Percentiles rank a stretch among this genome's conserved stretches.
Conservation (phyloP, 2,329 filamentous ascomycete species). For the Diaporthe vaccinii region DNA sequence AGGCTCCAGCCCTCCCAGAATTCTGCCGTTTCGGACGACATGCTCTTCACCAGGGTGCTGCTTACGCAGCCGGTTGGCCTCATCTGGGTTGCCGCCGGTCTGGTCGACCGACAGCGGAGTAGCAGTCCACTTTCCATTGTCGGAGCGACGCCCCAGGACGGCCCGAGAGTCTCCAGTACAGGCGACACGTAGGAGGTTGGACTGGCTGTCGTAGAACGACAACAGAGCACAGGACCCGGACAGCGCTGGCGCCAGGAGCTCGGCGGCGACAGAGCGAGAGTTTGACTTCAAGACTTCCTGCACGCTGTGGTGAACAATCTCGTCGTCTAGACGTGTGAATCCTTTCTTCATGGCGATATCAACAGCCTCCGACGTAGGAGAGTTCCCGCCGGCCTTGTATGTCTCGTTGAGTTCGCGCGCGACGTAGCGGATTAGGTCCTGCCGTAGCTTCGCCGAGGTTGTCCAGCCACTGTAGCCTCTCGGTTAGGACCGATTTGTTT, state of each 20-base stretch:
- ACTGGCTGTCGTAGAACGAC: slow-evolving; percentile 93
- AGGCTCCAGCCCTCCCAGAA: slow-evolving; percentile 92
- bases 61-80: slow-evolving; percentile 84
- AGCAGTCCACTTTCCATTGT: slow-evolving; percentile 91
- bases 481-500: slow-evolving; percentile 40
- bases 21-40: slow-evolving; percentile 89
- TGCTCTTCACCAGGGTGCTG: slow-evolving; percentile 92
- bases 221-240: slow-evolving; percentile 98
- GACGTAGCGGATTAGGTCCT: slow-evolving; percentile 92
- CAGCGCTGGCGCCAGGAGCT: slow-evolving; percentile 90
- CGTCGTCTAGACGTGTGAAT: slow-evolving; percentile 89
- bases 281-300: slow-evolving; percentile 90
- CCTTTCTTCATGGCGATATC: slow-evolving; percentile 93
- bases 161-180: slow-evolving; percentile 97
- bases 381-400: slow-evolving; percentile 79
- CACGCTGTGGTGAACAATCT: slow-evolving; percentile 94
- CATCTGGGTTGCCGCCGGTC: slow-evolving; percentile 89
- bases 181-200: slow-evolving; percentile 90
- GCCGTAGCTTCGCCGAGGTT: slow-evolving; percentile 93
- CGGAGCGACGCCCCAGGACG: slow-evolving; percentile 84
- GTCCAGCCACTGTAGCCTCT: slow-evolving; percentile 84
- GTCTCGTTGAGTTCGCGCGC: slow-evolving; percentile 93
- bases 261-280: slow-evolving; percentile 90
- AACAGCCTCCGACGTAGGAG: slow-evolving; percentile 83
- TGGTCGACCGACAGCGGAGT: slow-evolving; percentile 92